Conservation (phyloP, 352 stramenopile genomes). For the Thalassiosira mediterranea region DNA sequence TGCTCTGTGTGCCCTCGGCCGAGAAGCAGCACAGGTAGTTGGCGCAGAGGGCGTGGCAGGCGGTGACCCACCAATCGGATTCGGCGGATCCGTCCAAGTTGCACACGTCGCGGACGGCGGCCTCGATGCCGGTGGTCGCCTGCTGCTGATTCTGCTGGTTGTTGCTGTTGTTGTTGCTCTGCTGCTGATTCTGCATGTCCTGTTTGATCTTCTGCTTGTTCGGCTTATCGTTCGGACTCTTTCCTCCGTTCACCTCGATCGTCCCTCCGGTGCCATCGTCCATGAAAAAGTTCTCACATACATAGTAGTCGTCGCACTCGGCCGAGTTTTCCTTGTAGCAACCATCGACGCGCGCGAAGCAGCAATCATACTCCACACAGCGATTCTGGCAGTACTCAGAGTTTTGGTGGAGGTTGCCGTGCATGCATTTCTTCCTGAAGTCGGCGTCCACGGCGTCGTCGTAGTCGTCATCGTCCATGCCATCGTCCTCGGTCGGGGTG, state of each 20-base stretch:
- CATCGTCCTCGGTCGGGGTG: no score
- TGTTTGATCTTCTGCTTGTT: no score
- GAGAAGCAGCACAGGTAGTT: slow-evolving; percentile 38
- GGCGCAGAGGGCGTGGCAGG: slow-evolving; percentile 36
- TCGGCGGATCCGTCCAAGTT: slow-evolving; percentile 13
- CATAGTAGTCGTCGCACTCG: slow-evolving; percentile 3
- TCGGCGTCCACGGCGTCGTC: no score
- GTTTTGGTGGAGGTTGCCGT: slow-evolving; percentile 1
- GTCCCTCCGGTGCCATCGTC: slow-evolving; percentile 2
- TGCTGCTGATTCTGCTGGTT: no score
- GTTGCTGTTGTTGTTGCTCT: no score
- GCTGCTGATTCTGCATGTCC: no score
- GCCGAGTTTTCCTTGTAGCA: neutral
- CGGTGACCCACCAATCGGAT: slow-evolving; percentile 22
- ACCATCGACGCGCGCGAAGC: slow-evolving; percentile 3
- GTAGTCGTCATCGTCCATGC: no score
- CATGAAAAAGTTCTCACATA: slow-evolving; percentile 5
- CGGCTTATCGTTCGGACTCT: no score
- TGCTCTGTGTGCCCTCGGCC: slow-evolving; percentile 22
- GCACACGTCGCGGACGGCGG: slow-evolving; percentile 10
- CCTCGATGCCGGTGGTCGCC: no score
- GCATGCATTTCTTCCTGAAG: neutral
- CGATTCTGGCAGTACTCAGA: neutral
- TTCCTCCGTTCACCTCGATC: no score
- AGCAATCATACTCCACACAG: neutral